A percentile compares a stretch with the other conserved stretches of the same genome.
These are phyloP conservation scores for Fusarium succisae DNA, from an alignment of 2,329 filamentous ascomycete genomes.

Conservation along the genomic window DNA sequence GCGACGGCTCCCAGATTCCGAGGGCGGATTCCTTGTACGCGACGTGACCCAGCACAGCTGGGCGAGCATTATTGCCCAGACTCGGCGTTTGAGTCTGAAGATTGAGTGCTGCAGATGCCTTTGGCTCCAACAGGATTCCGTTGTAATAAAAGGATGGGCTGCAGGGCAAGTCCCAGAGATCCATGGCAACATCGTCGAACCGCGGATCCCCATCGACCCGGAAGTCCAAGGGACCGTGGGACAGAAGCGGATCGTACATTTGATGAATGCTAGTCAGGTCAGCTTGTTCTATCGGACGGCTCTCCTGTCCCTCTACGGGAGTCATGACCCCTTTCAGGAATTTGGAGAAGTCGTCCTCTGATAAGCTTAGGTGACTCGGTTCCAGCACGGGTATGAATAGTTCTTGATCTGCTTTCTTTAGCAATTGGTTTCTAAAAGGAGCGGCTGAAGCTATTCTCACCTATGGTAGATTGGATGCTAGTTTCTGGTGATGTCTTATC, in stretches of 20 bases:
- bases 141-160: not conserved
- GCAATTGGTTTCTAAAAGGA: too few relatives aligned
- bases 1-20: not conserved
- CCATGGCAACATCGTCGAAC: not conserved
- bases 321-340: not conserved
- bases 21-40: not conserved
- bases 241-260: not conserved
- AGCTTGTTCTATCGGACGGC: not conserved
- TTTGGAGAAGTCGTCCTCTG: not conserved
- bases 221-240: not conserved
- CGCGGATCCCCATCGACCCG: not conserved
- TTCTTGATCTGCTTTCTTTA: not conserved
- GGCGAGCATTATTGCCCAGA: not conserved
- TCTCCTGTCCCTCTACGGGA: not conserved
- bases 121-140: not conserved
- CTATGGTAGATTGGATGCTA: not conserved
- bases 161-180: not conserved
- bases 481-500: not conserved
- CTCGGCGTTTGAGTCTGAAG: too few relatives aligned
- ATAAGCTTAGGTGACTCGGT: not conserved
- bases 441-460: not conserved
- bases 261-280: not conserved
- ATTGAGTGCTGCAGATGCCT: too few relatives aligned
- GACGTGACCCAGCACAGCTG: not conserved
- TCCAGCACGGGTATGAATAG: not conserved